A percentile compares a stretch with the other conserved stretches of the same genome.
These are phyloP conservation scores for Phtheirospermum japonicum DNA, from an alignment of 257 asterid genomes.

Conservation along the genomic window DNA sequence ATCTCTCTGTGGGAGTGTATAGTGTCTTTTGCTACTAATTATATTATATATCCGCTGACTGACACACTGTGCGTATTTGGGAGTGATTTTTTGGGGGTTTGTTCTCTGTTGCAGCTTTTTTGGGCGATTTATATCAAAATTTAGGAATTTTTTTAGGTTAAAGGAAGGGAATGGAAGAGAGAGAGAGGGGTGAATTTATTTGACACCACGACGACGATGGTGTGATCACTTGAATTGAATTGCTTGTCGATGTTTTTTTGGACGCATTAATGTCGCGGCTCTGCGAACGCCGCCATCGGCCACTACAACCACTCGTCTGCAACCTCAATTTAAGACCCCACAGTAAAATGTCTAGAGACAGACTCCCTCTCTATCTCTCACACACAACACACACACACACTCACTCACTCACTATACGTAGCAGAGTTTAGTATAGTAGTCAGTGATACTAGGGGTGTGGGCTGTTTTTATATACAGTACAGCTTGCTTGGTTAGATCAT, in stretches of 20 bases:
- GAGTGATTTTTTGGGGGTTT: slow-evolving; percentile 28
- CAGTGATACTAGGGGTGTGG: slow-evolving; percentile 4
- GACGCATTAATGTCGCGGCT: slow-evolving; percentile 66
- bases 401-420: neutral
- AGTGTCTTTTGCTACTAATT: neutral
- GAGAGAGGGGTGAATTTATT: neutral
- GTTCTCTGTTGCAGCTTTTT: slow-evolving; percentile 35
- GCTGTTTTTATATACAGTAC: neutral
- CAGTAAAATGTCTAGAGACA: slow-evolving; percentile 1
- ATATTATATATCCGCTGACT: neutral
- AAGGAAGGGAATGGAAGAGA: slow-evolving; percentile 14
- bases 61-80: neutral
- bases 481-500: too few species aligned
- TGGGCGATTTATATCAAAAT: slow-evolving; percentile 29
- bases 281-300: slow-evolving; percentile 98
- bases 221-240: slow-evolving; percentile 31
- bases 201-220: neutral
- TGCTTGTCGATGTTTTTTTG: slow-evolving; percentile 23
- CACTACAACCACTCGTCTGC: slow-evolving; percentile 55
- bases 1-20: slow-evolving; percentile 9
- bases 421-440: slow-evolving; percentile 10
- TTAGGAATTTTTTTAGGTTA: slow-evolving; percentile 37
- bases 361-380: slow-evolving; percentile 19
- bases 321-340: slow-evolving; percentile 69
- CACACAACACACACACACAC: slow-evolving; percentile 23